A percentile compares a stretch with the other conserved stretches of the same genome.
Evolutionary conservation across 306 rosid genomes (phyloP).

Genomic region (Purshia tridentata): DNA sequence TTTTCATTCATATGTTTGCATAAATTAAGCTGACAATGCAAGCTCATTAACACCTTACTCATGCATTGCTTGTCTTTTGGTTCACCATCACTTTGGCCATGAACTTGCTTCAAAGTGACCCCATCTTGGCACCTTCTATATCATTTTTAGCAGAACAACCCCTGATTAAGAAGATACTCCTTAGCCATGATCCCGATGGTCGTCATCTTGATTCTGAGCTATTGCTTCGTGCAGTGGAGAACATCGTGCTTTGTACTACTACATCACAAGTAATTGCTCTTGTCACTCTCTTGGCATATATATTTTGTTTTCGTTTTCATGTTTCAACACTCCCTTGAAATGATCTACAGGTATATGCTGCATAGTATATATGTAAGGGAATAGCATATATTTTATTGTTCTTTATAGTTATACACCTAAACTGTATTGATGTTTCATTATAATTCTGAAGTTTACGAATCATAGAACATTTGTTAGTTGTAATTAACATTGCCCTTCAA

Average conservation of each 20-base stretch:
- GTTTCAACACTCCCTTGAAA: background rate
- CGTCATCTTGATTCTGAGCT: slow-evolving; percentile 59
- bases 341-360: no score
- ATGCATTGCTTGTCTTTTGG: slow-evolving; percentile 8
- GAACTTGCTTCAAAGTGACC: slow-evolving; percentile 31
- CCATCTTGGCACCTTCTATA: slow-evolving; percentile 21
- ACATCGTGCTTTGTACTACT: slow-evolving; percentile 48
- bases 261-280: slow-evolving; percentile 26
- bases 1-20: background rate
- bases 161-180: slow-evolving; percentile 51
- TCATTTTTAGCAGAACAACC: slow-evolving; percentile 34
- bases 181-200: slow-evolving; percentile 64
- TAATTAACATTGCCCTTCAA: background rate
- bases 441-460: no score
- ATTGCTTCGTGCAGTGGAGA: slow-evolving; percentile 48
- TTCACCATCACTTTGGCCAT: slow-evolving; percentile 31
- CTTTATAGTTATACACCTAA: no score
- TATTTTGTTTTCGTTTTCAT: background rate
- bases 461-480: no score
- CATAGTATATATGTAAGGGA: background rate
- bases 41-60: background rate
- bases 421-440: no score
- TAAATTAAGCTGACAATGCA: slow-evolving; percentile 3
- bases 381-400: background rate
- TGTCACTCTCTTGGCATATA: background rate